Conservation (phyloP, 805 yeast genomes). For the Lipomyces chichibuensis region DNA sequence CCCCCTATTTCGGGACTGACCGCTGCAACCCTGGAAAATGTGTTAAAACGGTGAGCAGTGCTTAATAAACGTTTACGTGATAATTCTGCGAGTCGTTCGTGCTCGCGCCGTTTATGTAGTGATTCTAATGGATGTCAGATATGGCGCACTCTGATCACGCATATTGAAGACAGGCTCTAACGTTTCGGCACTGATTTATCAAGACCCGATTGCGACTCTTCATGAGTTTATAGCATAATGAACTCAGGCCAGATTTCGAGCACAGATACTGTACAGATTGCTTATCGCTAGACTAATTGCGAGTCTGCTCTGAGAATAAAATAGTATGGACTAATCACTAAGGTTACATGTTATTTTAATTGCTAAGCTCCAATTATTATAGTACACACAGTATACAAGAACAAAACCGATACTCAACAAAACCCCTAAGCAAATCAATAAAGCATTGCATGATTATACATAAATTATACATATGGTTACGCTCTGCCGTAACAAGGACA, state of each 20-base stretch:
- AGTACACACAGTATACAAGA: neutral
- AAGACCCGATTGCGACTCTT: neutral
- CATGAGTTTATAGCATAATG: neutral
- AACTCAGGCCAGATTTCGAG: neutral
- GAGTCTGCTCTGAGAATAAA: neutral
- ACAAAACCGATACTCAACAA: neutral
- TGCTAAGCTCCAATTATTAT: neutral
- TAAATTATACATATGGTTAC: neutral
- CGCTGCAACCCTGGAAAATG: neutral
- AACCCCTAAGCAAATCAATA: neutral
- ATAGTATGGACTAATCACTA: neutral
- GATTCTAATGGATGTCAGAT: neutral
- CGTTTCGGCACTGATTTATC: neutral
- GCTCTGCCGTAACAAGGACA: neutral
- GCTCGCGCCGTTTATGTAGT: neutral
- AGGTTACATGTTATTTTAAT: neutral
- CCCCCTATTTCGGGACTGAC: constrained; percentile 7
- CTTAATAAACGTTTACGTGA: neutral
- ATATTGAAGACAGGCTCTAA: neutral
- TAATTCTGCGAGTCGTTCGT: neutral
- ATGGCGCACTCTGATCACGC: neutral
- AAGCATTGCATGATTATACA: neutral
- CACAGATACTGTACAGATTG: neutral
- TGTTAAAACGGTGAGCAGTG: constrained; percentile 9
- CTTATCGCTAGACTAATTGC: neutral